Evolutionary conservation across 129 eudicot species (phyloP).

Genomic region (Centrapalus pauciflorus): DNA sequence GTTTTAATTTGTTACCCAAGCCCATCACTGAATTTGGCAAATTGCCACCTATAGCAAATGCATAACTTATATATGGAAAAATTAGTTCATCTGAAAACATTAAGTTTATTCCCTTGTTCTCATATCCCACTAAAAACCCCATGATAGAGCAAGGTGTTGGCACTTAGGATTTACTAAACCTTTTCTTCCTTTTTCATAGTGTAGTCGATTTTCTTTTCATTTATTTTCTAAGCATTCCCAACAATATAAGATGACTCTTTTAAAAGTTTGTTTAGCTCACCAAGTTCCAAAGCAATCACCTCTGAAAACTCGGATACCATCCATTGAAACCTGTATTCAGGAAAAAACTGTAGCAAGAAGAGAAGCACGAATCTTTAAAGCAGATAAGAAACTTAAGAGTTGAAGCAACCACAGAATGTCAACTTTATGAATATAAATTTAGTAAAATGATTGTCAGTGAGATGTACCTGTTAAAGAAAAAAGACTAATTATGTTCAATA

Average conservation of each 20-base stretch:
- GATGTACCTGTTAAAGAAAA: background rate
- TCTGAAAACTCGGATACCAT: constrained; percentile 69
- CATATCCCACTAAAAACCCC: background rate
- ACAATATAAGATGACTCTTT: too few relatives aligned
- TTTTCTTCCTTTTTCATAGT: background rate
- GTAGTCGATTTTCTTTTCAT: background rate
- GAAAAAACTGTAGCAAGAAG: constrained; percentile 64
- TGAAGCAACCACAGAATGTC: background rate
- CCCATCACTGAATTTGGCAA: too few relatives aligned
- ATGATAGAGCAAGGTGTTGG: background rate
- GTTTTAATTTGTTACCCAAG: too few relatives aligned
- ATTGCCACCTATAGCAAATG: too few relatives aligned
- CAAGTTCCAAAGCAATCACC: constrained; percentile 82
- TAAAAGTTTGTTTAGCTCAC: constrained; percentile 42
- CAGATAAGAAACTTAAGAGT: constrained; percentile 7
- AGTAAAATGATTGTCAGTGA: background rate
- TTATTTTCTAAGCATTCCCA: background rate
- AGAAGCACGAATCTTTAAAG: constrained; percentile 8
- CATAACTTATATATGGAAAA: too few relatives aligned
- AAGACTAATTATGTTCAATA: background rate
- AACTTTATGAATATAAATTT: background rate
- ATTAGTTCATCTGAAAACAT: too few relatives aligned
- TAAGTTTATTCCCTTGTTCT: too few relatives aligned
- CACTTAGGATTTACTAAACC: background rate
- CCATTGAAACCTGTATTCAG: constrained; percentile 92